phyloP scores from a whole-genome alignment of 2,329 filamentous ascomycete genomes.

The Fusarium humuli region DNA sequence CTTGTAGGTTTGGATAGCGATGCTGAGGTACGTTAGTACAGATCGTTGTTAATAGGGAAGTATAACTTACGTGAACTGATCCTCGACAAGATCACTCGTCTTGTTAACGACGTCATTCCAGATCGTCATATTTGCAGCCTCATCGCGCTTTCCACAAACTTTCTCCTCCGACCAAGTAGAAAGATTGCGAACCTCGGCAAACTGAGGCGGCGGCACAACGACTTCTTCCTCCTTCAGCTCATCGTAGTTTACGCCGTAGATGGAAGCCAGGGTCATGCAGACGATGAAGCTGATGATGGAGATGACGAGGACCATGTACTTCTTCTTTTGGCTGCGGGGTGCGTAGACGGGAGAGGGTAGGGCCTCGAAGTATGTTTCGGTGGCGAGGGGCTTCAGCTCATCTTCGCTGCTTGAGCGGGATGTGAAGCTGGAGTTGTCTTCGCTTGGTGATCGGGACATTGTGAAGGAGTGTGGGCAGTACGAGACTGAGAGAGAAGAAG shows the following conservation, averaged over 20 bases:
- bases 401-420: neutral
- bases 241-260: neutral
- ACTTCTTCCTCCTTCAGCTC: neutral
- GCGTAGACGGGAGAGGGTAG: neutral
- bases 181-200: neutral
- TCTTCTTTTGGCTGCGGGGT: neutral
- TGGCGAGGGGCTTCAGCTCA: neutral
- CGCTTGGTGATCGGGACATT: neutral
- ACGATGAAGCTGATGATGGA: neutral
- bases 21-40: slow-evolving; percentile 33
- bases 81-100: slow-evolving; percentile 39
- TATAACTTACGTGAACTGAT: slow-evolving; percentile 49
- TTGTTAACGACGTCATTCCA: slow-evolving; percentile 31
- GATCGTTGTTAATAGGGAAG: too few species aligned
- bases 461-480: neutral
- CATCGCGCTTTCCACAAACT: neutral
- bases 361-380: neutral
- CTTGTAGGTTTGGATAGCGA: slow-evolving; percentile 51
- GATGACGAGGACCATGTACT: neutral
- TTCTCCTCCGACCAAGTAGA: neutral
- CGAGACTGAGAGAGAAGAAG: neutral
- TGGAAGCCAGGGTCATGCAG: neutral
- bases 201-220: neutral
- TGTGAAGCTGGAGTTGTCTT: neutral
- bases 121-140: neutral